Base-by-base conservation (phyloP, 129 eudicot species). In the Flaveria robusta region DNA sequence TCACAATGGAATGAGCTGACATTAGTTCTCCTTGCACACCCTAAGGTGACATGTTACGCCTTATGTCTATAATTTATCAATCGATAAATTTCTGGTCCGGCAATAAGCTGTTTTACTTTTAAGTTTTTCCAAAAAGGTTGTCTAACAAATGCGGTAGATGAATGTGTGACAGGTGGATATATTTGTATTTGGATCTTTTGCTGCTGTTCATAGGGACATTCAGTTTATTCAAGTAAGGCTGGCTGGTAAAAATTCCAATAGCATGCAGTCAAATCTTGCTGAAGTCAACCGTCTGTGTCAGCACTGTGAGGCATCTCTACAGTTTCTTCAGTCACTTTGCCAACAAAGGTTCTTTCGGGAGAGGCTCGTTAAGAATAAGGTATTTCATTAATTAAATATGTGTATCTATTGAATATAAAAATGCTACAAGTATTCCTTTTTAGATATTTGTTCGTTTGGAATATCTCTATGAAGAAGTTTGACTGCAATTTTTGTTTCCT, bases 281-380 rank as follows among this genome's bases (percentile, higher is more conserved):
- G 96, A 86, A 70, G 76, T 89, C 77, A 86, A 82, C 75, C 84
- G 81, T 74, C 89, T 84, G 64, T 91, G 91, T 84, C 97, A 84
- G 85, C 97, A 95, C 72, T 89, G 95, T 76, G 97, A 95, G 81
- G 96, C 90, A 83, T 89, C 99, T 50, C 82, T 91, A 68, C 96
- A 91, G 80, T 89, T 91, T 87, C 92, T 95, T 66, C 94, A 89
- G 74, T 87, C 86, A 50, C 75, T 89, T 54, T 91, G 95, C 82
- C 95, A 95, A 70, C 93, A 91, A 71, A 91, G 88, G 74, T 72
- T 78, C 66, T 91, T 95, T 72, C 89, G 95, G 55, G 99, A 95
- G 56, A 86, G 89, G 52, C 85, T 91, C 12, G 86, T 95, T 47
- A 86, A 84, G 79, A 90, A 91, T 75, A 95, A 95, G 99, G 99